Percentiles rank a stretch among this genome's conserved stretches.
These are phyloP conservation scores for Lasiodiplodia hormozganensis DNA, from an alignment of 2,329 filamentous ascomycete genomes.

Conservation along the genomic window DNA sequence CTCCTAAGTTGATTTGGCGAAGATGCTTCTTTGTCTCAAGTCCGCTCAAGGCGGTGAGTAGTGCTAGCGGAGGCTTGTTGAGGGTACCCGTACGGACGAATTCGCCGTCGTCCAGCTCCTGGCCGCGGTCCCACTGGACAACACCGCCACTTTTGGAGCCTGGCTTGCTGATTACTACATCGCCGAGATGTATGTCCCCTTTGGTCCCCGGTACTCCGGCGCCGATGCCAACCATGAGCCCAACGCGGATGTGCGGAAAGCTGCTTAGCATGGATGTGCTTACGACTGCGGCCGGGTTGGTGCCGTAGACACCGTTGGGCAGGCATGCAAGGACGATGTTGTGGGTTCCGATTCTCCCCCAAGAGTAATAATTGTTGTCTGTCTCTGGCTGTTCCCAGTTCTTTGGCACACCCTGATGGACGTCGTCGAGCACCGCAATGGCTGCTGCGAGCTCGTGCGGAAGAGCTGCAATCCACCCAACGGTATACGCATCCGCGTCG, in stretches of 20 bases:
- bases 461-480: background rate
- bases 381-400: background rate
- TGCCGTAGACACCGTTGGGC: background rate
- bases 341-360: background rate
- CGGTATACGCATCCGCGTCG: background rate
- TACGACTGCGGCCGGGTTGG: background rate
- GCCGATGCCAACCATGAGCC: slow-evolving; percentile 20
- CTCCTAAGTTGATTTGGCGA: too few relatives aligned
- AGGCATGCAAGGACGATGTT: background rate
- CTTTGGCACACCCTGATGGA: background rate
- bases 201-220: slow-evolving; percentile 37
- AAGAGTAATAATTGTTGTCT: background rate
- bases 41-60: too few relatives aligned
- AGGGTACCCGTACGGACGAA: background rate
- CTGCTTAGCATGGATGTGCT: background rate
- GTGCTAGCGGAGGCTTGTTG: background rate
- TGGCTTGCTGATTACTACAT: slow-evolving; percentile 36
- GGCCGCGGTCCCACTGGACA: slow-evolving; percentile 38
- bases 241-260: slow-evolving; percentile 1
- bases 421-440: background rate
- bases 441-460: background rate
- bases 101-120: too few relatives aligned
- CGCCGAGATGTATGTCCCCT: slow-evolving; percentile 39
- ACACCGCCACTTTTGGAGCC: slow-evolving; percentile 34
- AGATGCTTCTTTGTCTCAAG: too few relatives aligned